Base-by-base conservation (phyloP, 106 monocot genomes). In the Ottelia alismoides region DNA sequence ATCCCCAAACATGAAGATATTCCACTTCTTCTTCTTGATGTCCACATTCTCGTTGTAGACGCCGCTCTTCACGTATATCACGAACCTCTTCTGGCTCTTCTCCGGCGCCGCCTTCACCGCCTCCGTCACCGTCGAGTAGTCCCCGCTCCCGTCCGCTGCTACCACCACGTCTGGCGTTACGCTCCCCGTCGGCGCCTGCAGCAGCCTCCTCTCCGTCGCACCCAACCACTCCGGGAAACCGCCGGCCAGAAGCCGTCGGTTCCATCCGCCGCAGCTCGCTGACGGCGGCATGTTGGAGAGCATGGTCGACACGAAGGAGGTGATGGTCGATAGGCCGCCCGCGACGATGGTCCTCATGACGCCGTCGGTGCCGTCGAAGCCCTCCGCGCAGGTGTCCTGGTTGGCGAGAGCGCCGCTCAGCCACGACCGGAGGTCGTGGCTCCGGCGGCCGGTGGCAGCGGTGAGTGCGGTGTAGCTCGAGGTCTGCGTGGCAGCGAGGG, bases 11-110 rank as follows among this genome's bases (percentile, higher is more conserved):
- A 92, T 20, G 79, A 92, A 74, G 28, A 92, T 1, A 25, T 92
- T 92, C 78, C 85, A 79, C 64, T 82, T 92, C 70, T 76, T 92
- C 82, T 76, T 92, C 48, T 74, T 79, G 17, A 92, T 58, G 48
- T 79, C 81, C 65, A 92, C 82, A 55, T 79, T 85, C 71, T 92
- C 92, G 27, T 35, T 62, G 48, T 92, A 92, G 11, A 92, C 51
- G 24, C 92, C 92, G 26, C 53, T 68, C 74, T 86, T 92, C 24
- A 92, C 76, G 28, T 82, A 76, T 6, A 92, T 86, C 52, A 86
- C 78, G 45, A 60, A 76, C 53, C 82, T 69, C 56, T 31, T 69
- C 54, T 1, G 21, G 58, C 86, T 79, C 58, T 76, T 28, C 48
- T 20, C 20, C 57, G 85, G 85, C 27, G 70, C 78, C 26, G 76